Base-by-base conservation (phyloP, 2,329 filamentous ascomycete genomes). In the Aspergillus luchuensis region DNA sequence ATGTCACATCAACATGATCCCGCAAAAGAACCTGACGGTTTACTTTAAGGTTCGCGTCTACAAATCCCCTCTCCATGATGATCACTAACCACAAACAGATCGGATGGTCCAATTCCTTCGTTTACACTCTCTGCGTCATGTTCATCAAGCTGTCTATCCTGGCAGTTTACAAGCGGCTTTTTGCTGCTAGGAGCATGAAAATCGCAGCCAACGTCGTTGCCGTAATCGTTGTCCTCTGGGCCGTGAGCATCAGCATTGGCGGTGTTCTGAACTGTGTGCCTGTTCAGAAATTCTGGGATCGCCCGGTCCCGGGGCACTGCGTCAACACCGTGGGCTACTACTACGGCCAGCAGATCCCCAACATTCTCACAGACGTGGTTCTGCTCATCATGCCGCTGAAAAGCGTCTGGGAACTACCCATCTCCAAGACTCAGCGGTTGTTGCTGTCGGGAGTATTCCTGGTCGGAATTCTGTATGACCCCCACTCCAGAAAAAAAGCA, bases 281-380 rank as follows among this genome's bases (percentile, higher is more conserved):
- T 7, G 53, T 56, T 10, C 23, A 43, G n/a, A 71, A 63, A 28
- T 71, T 71, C 54, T 74, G 72, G 72, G 60, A 71, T 13, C 63
- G 30, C 7, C 57, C 63, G 0, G 54, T 71, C 7, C 58, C 63
- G 10, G 71, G 71, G 21, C 61, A 63, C 7, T 74, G 72, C 30
- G 67, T 74, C 8, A 64, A 72, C 43, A 17, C 65, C 1, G 65
- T 59, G 49, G 62, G 49, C n/a, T 74, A 69, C 51, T 71, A 70
- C 48, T 72, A 72, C n/a, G 72, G 64, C 23, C 54, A 65, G 28
- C 70, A 72, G 28, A 68, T 74, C 17, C 72, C 71, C 2, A 74
- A 74, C 39, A 73, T 74, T 15, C 13, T 73, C 19, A 67, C 71
- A 0, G 72, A 74, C 43, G n/a, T 67, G 2, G 63, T 72, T 10